phyloP scores from a whole-genome alignment of 805 yeast species.

The Aciculoconidium aculeatum region DNA sequence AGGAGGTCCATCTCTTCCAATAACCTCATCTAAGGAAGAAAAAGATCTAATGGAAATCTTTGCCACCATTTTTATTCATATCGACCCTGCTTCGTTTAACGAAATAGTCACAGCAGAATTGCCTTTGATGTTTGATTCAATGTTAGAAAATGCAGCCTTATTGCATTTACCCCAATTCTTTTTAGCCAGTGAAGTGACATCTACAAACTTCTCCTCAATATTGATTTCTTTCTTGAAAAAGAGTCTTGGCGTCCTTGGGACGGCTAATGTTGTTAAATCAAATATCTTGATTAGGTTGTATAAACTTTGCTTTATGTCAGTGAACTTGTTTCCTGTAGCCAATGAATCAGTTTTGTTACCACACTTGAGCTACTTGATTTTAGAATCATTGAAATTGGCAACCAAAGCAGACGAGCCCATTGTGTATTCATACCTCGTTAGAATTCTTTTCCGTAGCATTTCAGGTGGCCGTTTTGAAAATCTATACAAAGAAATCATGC shows the following conservation, averaged over 20 bases:
- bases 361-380: constrained; percentile 75
- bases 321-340: constrained; percentile 78
- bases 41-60: constrained; percentile 93
- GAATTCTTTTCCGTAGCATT: constrained; percentile 87
- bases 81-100: constrained; percentile 93
- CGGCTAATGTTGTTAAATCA: constrained; percentile 68
- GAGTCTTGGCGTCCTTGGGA: constrained; percentile 73
- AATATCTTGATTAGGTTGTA: constrained; percentile 80
- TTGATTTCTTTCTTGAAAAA: constrained; percentile 73
- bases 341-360: constrained; percentile 88
- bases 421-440: constrained; percentile 78
- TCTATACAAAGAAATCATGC: constrained; percentile 87
- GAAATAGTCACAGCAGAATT: constrained; percentile 83
- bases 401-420: constrained; percentile 88
- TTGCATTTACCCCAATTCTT: constrained; percentile 91
- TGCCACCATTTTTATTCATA: constrained; percentile 87
- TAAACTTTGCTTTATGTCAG: constrained; percentile 94
- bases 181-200: constrained; percentile 88
- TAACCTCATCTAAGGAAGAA: constrained; percentile 85
- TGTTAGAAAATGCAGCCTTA: constrained; percentile 77
- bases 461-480: constrained; percentile 97
- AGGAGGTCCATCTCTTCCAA: constrained; percentile 77
- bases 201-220: constrained; percentile 81
- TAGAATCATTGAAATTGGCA: constrained; percentile 71
- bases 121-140: constrained; percentile 68